Evolutionary conservation across 768 basidiomycete species (phyloP).

Genomic region (Multifurca ochricompacta): DNA sequence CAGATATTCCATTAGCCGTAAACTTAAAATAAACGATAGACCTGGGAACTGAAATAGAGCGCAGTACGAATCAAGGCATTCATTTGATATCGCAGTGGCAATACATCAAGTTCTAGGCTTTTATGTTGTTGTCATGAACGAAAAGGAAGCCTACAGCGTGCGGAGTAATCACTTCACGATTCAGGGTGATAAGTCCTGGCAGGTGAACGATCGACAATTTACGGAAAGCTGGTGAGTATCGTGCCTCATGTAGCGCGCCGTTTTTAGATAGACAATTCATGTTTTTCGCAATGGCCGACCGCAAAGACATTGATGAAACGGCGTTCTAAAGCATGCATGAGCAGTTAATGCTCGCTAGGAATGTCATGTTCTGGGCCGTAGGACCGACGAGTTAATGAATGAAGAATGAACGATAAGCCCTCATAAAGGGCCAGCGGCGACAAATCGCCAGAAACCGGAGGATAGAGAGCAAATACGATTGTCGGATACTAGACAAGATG

Average conservation of each 20-base stretch:
- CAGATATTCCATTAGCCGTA: constrained; percentile 1
- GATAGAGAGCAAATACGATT: not conserved
- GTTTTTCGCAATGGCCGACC: not conserved
- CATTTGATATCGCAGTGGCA: not conserved
- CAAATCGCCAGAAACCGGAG: not conserved
- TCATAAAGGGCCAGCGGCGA: constrained; percentile 1
- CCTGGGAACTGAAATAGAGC: constrained; percentile 7
- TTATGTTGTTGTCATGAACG: not conserved
- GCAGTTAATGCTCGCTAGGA: not conserved
- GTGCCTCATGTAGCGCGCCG: not conserved
- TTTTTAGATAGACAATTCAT: not conserved
- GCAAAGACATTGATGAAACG: constrained; percentile 12
- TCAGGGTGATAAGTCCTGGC: not conserved
- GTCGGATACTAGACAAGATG: not conserved
- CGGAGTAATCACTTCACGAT: constrained; percentile 1
- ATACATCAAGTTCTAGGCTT: constrained; percentile 6
- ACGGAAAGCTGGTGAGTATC: constrained; percentile 1
- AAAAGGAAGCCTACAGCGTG: not conserved
- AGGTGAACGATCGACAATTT: constrained; percentile 10
- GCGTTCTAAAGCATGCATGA: constrained; percentile 14
- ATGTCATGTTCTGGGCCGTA: not conserved
- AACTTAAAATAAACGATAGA: constrained; percentile 14
- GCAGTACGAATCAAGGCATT: not conserved
- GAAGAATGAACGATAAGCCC: not conserved
- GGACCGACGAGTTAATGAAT: not conserved